Evolutionary conservation across 331 rosid species (phyloP), one percentile per base, ranked within the genome.

Genomic region (Erythrophleum ivorense): DNA sequence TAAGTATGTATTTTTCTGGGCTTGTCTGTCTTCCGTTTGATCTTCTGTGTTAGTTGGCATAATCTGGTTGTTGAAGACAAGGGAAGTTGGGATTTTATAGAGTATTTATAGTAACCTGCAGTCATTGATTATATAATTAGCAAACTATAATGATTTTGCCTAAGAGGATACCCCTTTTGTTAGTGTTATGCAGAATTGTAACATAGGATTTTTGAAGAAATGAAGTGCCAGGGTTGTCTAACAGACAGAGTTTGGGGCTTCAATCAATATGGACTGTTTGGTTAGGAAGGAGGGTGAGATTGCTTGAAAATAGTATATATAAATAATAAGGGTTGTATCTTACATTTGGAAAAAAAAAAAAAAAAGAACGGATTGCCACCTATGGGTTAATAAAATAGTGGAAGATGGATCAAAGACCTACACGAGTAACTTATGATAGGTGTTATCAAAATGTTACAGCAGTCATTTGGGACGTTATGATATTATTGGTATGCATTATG

Each of bases 331-430:
- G 54, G 29, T 38, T 53, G 31, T 3, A 31, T 77, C 57, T 71
- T 71, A 63, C 67, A 43, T 77, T 59, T 60, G 64, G 49, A 46
- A 72, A 18, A 7, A 33, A 15, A 34, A 34, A n/a, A 24, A 24
- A 24, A 24, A 24, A 24, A 4, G 48, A 43, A 43, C 48, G 7
- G 5, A 41, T 75, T 83, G 43, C 65, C 18, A 19, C 58, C 34
- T 57, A 11, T 82, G 57, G 67, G 46, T 78, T 65, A 73, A 33
- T 78, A 40, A 72, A 83, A 68, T 78, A 15, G 75, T 40, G 33
- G 62, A 60, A 66, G 46, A 63, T 29, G 78, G 68, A 62, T 18
- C 24, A 50, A 71, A 24, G 29, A 18, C 49, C 16, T 52, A 46
- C 29, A 48, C 14, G 59, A 76, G 66, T 68, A 24, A 40, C 19